Conservation (phyloP, 306 rosid genomes). For the Dryas octopetala region DNA sequence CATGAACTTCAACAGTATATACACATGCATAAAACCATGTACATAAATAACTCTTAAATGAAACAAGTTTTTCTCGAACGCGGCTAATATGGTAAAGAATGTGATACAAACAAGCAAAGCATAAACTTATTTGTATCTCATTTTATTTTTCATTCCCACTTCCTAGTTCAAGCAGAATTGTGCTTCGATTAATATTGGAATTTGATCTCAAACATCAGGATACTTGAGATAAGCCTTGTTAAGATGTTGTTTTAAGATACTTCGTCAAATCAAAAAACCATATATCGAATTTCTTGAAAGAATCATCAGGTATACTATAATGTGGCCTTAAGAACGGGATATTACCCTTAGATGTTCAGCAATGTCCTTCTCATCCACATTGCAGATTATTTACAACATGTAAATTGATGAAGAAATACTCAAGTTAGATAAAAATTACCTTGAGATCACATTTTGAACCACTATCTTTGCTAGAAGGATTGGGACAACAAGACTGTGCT, state of each 20-base stretch:
- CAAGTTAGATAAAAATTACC: neutral
- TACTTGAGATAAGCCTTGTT: neutral
- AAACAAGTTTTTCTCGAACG: neutral
- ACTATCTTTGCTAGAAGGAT: neutral
- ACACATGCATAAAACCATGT: neutral
- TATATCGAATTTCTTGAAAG: neutral
- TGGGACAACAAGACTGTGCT: neutral
- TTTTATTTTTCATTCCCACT: neutral
- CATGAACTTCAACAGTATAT: too few relatives aligned
- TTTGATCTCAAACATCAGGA: neutral
- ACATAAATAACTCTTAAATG: neutral
- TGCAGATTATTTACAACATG: constrained; percentile 64
- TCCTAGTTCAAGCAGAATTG: neutral
- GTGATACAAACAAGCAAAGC: constrained; percentile 12
- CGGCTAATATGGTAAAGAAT: neutral
- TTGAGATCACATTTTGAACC: neutral
- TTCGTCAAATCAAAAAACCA: neutral
- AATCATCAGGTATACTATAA: neutral
- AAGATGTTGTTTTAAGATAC: neutral
- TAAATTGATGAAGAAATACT: neutral
- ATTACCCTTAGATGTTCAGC: constrained; percentile 97
- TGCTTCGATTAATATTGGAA: neutral
- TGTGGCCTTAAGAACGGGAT: neutral
- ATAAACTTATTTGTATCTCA: neutral
- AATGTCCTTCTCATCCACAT: constrained; percentile 96